phyloP scores from a whole-genome alignment of 2,329 filamentous ascomycete species.

The Verruconis gallopava region DNA sequence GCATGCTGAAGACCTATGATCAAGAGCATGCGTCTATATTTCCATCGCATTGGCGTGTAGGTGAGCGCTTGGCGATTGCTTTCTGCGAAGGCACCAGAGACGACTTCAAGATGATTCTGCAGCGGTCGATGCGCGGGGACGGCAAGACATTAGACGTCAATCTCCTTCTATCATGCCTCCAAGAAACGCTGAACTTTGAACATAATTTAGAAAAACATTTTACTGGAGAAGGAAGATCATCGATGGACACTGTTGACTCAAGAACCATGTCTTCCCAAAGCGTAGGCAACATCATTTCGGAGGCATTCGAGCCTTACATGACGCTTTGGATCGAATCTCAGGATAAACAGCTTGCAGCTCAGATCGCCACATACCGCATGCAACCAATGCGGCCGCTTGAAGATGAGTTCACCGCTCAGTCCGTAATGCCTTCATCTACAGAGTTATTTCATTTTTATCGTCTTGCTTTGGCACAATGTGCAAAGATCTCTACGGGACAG shows the following conservation, averaged over 20 bases:
- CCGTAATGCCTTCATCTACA: conserved; percentile 85
- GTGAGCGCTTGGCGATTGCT: conserved; percentile 75
- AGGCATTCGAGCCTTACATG: conserved; percentile 93
- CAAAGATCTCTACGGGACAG: conserved; percentile 86
- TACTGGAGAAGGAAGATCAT: conserved; percentile 54
- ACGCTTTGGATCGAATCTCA: conserved; percentile 96
- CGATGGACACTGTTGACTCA: conserved; percentile 89
- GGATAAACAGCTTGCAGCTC: conserved; percentile 68
- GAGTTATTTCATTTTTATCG: conserved; percentile 98
- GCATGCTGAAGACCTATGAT: conserved; percentile 91
- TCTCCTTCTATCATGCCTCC: conserved; percentile 72
- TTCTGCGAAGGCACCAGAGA: conserved; percentile 95
- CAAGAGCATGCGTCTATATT: conserved; percentile 85
- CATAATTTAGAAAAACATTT: conserved; percentile 81
- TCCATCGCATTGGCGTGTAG: conserved; percentile 75
- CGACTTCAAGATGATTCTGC: conserved; percentile 86
- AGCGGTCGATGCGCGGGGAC: conserved; percentile 72
- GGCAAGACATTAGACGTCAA: conserved; percentile 81
- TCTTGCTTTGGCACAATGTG: conserved; percentile 81
- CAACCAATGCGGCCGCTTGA: conserved; percentile 70
- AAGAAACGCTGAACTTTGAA: conserved; percentile 95
- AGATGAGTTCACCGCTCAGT: conserved; percentile 83
- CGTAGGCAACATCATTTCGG: conserved; percentile 85
- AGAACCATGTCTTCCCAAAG: conserved; percentile 60
- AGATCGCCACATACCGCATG: conserved; percentile 78